Conservation (phyloP, 2,329 filamentous ascomycete species). For the Berkeleyomyces basicola region DNA sequence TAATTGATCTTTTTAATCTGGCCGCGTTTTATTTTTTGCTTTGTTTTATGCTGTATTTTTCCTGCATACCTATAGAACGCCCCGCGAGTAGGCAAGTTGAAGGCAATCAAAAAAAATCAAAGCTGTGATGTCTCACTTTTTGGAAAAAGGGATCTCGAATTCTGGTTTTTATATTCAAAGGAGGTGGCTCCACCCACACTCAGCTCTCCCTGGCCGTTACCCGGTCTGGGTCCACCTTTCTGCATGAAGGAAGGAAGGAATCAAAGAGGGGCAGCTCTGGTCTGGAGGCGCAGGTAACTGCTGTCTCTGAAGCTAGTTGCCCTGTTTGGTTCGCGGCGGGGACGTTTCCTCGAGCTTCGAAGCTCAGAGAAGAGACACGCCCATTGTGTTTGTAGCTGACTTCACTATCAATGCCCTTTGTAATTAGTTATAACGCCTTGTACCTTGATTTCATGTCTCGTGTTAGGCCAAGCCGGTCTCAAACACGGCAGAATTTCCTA, state of each 20-base stretch:
- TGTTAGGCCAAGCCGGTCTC: background rate
- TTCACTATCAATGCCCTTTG: background rate
- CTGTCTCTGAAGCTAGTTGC: background rate
- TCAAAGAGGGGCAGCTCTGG: background rate
- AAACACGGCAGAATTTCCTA: background rate
- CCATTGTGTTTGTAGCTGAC: background rate
- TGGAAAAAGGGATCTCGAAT: no score
- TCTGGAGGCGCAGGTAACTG: background rate
- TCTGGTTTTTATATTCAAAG: background rate
- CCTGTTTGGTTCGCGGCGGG: background rate
- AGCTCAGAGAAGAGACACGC: background rate
- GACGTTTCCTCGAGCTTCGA: background rate
- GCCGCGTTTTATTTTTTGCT: slow-evolving; percentile 17
- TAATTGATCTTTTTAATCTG: slow-evolving; percentile 18
- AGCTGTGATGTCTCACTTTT: background rate
- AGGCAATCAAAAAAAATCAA: background rate
- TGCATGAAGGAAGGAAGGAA: background rate
- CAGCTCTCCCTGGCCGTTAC: background rate
- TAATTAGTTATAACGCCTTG: background rate
- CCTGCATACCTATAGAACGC: background rate
- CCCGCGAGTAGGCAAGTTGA: background rate
- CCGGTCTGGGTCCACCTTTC: background rate
- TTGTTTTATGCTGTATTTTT: background rate
- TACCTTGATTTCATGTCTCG: background rate
- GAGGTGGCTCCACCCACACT: slow-evolving; percentile 5